Conservation (phyloP, 1,284 basidiomycete genomes). For the Rhodotorula sp. region DNA sequence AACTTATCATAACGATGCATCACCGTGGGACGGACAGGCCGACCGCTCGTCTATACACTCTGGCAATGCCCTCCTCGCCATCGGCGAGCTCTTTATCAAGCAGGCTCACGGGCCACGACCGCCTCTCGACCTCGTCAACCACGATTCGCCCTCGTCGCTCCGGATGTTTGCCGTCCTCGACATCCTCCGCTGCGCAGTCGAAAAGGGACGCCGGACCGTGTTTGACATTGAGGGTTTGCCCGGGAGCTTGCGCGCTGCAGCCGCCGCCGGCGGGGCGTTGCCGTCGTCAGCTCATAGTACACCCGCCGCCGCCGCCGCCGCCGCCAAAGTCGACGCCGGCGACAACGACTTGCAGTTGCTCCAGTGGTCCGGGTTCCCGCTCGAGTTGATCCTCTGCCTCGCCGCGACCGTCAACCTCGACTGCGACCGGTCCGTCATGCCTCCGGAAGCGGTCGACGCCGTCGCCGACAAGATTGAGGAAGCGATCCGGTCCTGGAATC, state of each 20-base stretch:
- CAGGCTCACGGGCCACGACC: conserved; percentile 1
- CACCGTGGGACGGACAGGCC: background rate
- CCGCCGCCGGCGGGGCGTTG: background rate
- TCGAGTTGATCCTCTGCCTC: background rate
- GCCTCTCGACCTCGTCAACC: conserved; percentile 7
- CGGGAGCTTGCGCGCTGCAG: background rate
- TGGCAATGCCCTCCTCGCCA: conserved; percentile 3
- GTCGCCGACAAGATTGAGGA: conserved; percentile 3
- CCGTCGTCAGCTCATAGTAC: too few relatives aligned
- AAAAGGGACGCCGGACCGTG: background rate
- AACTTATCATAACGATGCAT: background rate
- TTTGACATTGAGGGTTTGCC: conserved; percentile 2
- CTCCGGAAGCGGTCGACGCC: background rate
- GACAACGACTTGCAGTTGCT: background rate
- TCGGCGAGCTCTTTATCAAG: conserved; percentile 6
- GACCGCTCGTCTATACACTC: background rate
- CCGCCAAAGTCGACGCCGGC: background rate
- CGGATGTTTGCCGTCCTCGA: conserved; percentile 7
- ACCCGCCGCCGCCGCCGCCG: background rate
- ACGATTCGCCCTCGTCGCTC: background rate
- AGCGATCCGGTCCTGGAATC: background rate
- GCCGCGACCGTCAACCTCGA: conserved; percentile 3
- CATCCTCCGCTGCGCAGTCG: conserved; percentile 3
- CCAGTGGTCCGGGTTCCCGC: background rate
- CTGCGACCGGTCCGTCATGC: background rate